phyloP scores from a whole-genome alignment of 2,329 filamentous ascomycete genomes.

The Xylariaceae sp. region DNA sequence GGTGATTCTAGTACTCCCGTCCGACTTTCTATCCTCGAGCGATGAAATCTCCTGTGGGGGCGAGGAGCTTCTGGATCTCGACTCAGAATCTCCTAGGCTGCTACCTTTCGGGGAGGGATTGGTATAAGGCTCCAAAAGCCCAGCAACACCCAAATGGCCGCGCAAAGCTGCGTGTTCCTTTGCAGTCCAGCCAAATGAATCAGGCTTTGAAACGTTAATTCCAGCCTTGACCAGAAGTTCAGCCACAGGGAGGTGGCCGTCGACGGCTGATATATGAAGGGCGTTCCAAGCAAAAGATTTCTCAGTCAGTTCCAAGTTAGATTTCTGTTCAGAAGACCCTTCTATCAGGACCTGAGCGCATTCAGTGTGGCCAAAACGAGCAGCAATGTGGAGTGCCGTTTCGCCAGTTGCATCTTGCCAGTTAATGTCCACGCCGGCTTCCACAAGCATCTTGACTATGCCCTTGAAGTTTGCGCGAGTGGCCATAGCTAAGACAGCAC shows the following conservation, averaged over 20 bases:
- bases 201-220: conserved; percentile 74
- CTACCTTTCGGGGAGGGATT: conserved; percentile 35
- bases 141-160: conserved; percentile 84
- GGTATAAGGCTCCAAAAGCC: conserved; percentile 66
- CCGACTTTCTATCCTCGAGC: conserved; percentile 64
- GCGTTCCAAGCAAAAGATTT: conserved; percentile 93
- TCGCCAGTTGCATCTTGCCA: conserved; percentile 91
- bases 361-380: conserved; percentile 82
- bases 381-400: conserved; percentile 89
- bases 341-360: conserved; percentile 80
- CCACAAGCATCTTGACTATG: conserved; percentile 86
- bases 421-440: conserved; percentile 91
- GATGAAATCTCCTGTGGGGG: conserved; percentile 64
- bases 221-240: conserved; percentile 80
- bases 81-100: conserved; percentile 41
- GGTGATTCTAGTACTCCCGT: conserved; percentile 58
- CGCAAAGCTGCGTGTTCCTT: conserved; percentile 91
- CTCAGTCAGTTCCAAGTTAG: conserved; percentile 78
- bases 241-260: conserved; percentile 79
- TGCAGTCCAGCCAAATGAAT: conserved; percentile 92
- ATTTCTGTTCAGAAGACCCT: conserved; percentile 73
- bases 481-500: conserved; percentile 85
- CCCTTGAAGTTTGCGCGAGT: conserved; percentile 84
- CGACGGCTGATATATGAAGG: conserved; percentile 90
- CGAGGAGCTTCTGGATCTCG: conserved; percentile 39